Base-by-base conservation (phyloP, 108 stramenopile species). In the Chaetoceros tenuissimus region DNA sequence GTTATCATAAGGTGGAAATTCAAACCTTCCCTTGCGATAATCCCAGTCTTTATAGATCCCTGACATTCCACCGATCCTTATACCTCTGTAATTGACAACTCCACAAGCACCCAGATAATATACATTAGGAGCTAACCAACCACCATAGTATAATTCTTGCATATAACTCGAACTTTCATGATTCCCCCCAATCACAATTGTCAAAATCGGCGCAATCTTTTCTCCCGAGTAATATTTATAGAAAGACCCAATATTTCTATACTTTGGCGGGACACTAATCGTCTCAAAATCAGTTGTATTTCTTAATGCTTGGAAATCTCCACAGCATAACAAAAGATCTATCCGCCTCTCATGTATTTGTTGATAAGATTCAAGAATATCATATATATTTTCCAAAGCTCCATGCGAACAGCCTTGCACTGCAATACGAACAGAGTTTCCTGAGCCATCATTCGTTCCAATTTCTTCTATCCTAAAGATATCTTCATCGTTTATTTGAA, bases 401-500 rank as follows among this genome's bases (percentile, higher is more conserved):
- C 99, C 99, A 69, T 99, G 99, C 59, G 93, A 89, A 73, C 99
- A 99, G 45, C 99, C 99, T 65, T 98, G 95, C 30, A 98, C 87
- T 3, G 94, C 96, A 48, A 98, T 84, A 28, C 64, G 69, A 5
- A 91, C 13, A 10, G 8, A 5, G 13, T 40, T 40, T n/a, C n/a
- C n/a, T 40, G 34, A 10, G 13, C 34, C 34, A 40, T 40, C 34
- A 10, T 40, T 13, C 8, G 34, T 13, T 40, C 34, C 34, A 40
- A 40, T 40, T 40, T 40, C 34, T 13, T 40, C 34, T 10, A 40
- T 40, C n/a, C n/a, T n/a, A n/a, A n/a, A n/a, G n/a, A n/a, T n/a
- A n/a, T n/a, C n/a, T n/a, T n/a, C n/a, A n/a, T n/a, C n/a, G n/a
- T n/a, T n/a, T n/a, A n/a, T n/a, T n/a, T n/a, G n/a, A n/a, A n/a